A percentile compares a stretch with the other conserved stretches of the same genome.
phyloP scores from a whole-genome alignment of 495 filamentous ascomycete genomes.

The Lepidopterella palustris region DNA sequence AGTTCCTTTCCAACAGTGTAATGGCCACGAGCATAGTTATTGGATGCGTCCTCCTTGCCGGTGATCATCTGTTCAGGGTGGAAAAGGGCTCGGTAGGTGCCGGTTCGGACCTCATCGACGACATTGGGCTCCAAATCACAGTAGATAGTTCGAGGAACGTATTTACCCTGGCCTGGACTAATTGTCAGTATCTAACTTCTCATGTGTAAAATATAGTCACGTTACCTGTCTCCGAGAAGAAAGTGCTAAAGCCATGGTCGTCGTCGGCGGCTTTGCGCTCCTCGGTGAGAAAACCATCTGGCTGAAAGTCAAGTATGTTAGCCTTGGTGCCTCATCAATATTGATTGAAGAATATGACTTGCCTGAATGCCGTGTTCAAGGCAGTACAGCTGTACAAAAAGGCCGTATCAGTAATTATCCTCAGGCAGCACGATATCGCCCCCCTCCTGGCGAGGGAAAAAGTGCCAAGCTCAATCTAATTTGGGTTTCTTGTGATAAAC shows the following conservation, averaged over 20 bases:
- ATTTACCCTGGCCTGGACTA: constrained; percentile 84
- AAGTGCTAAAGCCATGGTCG: constrained; percentile 98
- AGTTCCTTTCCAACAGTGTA: constrained; percentile 99
- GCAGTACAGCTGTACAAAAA: constrained; percentile 77
- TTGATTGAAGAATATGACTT: constrained; percentile 37
- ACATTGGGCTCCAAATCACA: constrained; percentile 99
- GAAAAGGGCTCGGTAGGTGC: constrained; percentile 91
- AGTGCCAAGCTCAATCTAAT: background rate
- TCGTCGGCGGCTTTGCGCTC: constrained; percentile 89
- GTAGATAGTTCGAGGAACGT: constrained; percentile 98
- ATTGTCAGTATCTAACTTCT: constrained; percentile 6
- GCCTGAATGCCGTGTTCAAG: constrained; percentile 99
- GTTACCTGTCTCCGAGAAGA: constrained; percentile 98
- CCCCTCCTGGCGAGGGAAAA: background rate
- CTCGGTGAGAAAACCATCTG: constrained; percentile 97
- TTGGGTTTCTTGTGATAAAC: constrained; percentile 28
- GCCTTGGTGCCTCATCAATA: constrained; percentile 13
- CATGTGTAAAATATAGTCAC: constrained; percentile 20
- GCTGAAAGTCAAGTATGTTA: constrained; percentile 53
- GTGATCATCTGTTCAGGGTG: constrained; percentile 99
- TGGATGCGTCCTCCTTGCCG: constrained; percentile 98
- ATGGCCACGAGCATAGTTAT: constrained; percentile 98
- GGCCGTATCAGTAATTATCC: constrained; percentile 11
- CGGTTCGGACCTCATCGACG: constrained; percentile 97
- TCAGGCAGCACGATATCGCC: background rate